These are phyloP conservation scores for Diaporthe helianthi DNA, from an alignment of 2,329 filamentous ascomycete genomes.

Conservation along the genomic window DNA sequence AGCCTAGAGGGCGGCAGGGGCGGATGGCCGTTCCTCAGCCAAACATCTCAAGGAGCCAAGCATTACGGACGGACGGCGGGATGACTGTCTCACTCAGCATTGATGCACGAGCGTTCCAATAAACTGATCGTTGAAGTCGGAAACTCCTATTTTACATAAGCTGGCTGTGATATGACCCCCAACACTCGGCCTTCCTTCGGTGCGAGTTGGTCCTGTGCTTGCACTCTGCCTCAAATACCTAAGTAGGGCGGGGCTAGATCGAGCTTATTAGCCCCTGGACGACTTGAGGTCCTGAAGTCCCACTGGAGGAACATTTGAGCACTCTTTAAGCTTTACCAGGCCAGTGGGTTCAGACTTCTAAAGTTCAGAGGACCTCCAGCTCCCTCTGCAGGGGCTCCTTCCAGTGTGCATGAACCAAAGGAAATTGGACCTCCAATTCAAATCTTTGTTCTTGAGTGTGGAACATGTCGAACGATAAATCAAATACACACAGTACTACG, in stretches of 20 bases:
- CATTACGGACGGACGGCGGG: not conserved
- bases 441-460: not conserved
- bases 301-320: not conserved
- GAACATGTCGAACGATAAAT: too few relatives aligned
- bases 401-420: not conserved
- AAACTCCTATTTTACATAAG: too few relatives aligned
- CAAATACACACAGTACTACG: not conserved
- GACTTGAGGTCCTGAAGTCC: not conserved
- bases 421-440: not conserved
- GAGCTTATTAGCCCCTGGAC: slow-evolving; percentile 6
- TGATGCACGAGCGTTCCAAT: too few relatives aligned
- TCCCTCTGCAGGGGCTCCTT: not conserved
- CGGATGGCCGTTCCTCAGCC: not conserved
- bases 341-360: too few relatives aligned
- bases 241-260: not conserved
- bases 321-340: slow-evolving; percentile 3
- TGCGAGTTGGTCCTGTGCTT: not conserved
- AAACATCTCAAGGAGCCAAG: not conserved
- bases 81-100: not conserved
- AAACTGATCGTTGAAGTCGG: too few relatives aligned
- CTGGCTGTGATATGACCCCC: not conserved
- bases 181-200: too few relatives aligned
- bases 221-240: not conserved
- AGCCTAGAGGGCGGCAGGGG: too few relatives aligned
- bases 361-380: not conserved